A percentile compares a stretch with the other conserved stretches of the same genome.
phyloP scores from a whole-genome alignment of 169 alveolate genomes.

The Neospora caninum region DNA sequence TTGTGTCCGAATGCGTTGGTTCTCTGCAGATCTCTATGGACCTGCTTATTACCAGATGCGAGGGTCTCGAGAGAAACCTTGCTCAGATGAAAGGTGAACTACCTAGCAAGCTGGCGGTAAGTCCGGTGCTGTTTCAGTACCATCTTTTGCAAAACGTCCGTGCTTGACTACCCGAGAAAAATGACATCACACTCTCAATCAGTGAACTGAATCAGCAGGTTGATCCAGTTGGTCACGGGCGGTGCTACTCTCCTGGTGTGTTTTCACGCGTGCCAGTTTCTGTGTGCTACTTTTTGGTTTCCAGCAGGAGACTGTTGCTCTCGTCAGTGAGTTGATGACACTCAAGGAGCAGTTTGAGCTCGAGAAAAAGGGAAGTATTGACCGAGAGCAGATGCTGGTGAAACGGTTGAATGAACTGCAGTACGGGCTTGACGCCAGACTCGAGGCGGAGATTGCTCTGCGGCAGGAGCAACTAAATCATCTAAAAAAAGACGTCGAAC shows the following conservation, averaged over 20 bases:
- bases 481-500: conserved; percentile 60
- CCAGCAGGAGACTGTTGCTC: conserved; percentile 63
- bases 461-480: conserved; percentile 69
- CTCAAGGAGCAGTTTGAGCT: conserved; percentile 61
- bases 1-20: neutral
- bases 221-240: neutral
- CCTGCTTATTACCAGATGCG: conserved; percentile 68
- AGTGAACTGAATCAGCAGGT: neutral
- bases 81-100: conserved; percentile 71
- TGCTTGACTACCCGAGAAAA: neutral
- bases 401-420: conserved; percentile 65
- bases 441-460: conserved; percentile 69
- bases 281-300: neutral
- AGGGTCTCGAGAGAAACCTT: conserved; percentile 63
- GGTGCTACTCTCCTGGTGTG: neutral
- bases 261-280: neutral
- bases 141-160: neutral
- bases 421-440: conserved; percentile 56
- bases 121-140: neutral
- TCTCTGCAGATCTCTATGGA: conserved; percentile 57
- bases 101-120: conserved; percentile 69
- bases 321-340: conserved; percentile 45
- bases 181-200: neutral
- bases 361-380: conserved; percentile 47
- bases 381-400: conserved; percentile 50